Conservation (phyloP, 768 basidiomycete species). For the Tulasnella sp. region DNA sequence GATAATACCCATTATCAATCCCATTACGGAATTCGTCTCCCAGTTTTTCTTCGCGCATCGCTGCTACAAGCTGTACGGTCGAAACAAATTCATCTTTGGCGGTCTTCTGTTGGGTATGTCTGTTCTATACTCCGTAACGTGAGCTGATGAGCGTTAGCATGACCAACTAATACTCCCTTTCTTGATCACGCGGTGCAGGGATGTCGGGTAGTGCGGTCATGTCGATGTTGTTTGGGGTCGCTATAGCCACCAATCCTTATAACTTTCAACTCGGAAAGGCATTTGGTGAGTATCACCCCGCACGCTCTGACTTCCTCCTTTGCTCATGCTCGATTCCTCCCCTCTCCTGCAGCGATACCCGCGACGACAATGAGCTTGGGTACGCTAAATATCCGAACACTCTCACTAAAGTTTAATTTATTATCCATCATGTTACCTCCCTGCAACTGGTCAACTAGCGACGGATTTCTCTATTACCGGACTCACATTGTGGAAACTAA, state of each 20-base stretch:
- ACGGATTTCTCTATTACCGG: not conserved
- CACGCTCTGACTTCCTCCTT: not conserved
- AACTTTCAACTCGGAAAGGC: not conserved
- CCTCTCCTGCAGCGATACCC: not conserved
- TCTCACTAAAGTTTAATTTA: not conserved
- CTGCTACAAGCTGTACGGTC: not conserved
- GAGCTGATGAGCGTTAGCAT: not conserved
- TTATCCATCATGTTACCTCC: not conserved
- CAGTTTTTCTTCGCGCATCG: conserved; percentile 13
- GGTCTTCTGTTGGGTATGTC: not conserved
- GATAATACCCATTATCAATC: not conserved
- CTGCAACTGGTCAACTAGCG: not conserved
- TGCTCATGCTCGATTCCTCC: not conserved
- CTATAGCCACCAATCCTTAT: not conserved
- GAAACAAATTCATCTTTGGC: not conserved
- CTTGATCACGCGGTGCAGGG: not conserved
- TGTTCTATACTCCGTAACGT: not conserved
- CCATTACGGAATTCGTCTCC: not conserved
- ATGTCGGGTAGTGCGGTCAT: not conserved
- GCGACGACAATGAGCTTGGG: not conserved
- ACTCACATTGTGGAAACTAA: not conserved
- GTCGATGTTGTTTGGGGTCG: not conserved
- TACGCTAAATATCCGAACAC: not conserved
- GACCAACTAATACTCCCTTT: not conserved
- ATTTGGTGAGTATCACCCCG: not conserved